Percentiles rank a stretch among this genome's conserved stretches.
Conservation (phyloP, 371 early-diverging fungal genomes). For the Mucor velutinosus region DNA sequence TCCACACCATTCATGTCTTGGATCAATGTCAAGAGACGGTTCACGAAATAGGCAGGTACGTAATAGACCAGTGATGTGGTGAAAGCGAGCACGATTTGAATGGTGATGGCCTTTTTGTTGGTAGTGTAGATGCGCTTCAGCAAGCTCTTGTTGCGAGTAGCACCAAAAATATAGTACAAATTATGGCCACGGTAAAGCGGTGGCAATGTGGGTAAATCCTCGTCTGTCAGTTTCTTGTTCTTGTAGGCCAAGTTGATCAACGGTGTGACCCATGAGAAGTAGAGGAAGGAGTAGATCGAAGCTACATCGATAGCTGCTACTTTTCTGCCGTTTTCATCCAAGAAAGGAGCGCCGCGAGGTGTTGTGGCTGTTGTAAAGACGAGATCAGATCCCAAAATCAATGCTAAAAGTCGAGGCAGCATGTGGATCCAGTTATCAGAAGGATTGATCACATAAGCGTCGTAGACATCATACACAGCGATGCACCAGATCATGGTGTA, state of each 20-base stretch:
- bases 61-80: slow-evolving; percentile 29
- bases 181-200: slow-evolving; percentile 38
- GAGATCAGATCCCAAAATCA: slow-evolving; percentile 31
- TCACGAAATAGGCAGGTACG: slow-evolving; percentile 43
- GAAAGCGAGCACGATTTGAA: slow-evolving; percentile 31
- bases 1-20: slow-evolving; percentile 26
- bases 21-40: slow-evolving; percentile 38
- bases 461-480: slow-evolving; percentile 17
- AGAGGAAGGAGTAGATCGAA: slow-evolving; percentile 33
- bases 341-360: slow-evolving; percentile 34
- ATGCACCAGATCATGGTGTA: slow-evolving; percentile 22
- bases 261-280: slow-evolving; percentile 32
- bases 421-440: slow-evolving; percentile 8
- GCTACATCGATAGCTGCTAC: slow-evolving; percentile 25
- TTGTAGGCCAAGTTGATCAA: slow-evolving; percentile 32
- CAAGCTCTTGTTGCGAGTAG: slow-evolving; percentile 21
- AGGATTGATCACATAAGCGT: slow-evolving; percentile 1
- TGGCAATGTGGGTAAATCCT: slow-evolving; percentile 40
- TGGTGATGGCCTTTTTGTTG: no score
- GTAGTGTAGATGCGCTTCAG: slow-evolving; percentile 29
- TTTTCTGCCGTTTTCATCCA: slow-evolving; percentile 35
- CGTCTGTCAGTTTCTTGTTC: slow-evolving; percentile 32
- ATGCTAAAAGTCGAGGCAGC: slow-evolving; percentile 15
- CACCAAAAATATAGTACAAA: slow-evolving; percentile 35
- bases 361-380: slow-evolving; percentile 31